Percentiles rank a stretch among this genome's conserved stretches.
These are phyloP conservation scores for Metschnikowia peoriensis DNA, from an alignment of 805 yeast species.

Conservation along the genomic window DNA sequence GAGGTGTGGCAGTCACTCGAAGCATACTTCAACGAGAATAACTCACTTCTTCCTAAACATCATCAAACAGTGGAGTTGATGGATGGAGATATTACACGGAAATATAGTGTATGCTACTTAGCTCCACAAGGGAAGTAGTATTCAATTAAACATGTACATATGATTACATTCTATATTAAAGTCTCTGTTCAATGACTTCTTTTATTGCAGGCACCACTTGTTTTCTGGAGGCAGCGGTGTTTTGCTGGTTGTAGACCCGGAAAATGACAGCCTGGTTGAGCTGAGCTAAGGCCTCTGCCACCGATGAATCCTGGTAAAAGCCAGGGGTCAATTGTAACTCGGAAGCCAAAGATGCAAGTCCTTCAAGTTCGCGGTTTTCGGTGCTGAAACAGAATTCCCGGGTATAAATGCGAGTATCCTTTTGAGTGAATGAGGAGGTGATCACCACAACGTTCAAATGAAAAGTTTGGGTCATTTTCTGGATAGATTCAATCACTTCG, in stretches of 20 bases:
- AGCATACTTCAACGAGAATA: conserved; percentile 7
- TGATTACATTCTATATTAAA: not conserved
- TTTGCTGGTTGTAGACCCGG: conserved; percentile 43
- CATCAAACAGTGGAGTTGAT: conserved; percentile 6
- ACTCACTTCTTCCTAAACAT: conserved; percentile 8
- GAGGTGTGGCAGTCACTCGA: conserved; percentile 12
- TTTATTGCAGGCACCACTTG: conserved; percentile 73
- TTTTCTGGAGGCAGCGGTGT: conserved; percentile 70
- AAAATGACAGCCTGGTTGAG: conserved; percentile 16
- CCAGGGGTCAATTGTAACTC: conserved; percentile 26
- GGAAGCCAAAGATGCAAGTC: conserved; percentile 21
- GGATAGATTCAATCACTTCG: conserved; percentile 25
- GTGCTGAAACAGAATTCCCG: conserved; percentile 35
- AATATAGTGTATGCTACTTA: conserved; percentile 26
- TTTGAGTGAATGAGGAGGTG: conserved; percentile 40
- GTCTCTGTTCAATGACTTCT: conserved; percentile 24
- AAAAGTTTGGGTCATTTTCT: conserved; percentile 18
- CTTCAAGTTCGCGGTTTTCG: conserved; percentile 14
- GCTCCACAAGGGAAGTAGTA: conserved; percentile 9
- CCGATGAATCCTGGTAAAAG: conserved; percentile 22
- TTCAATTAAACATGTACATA: not conserved
- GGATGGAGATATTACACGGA: conserved; percentile 11
- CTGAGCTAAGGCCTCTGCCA: conserved; percentile 14
- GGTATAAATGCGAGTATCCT: conserved; percentile 30
- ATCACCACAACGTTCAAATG: conserved; percentile 33